Evolutionary conservation across 257 asterid species (phyloP).

Genomic region (Capsicum rhomboideum): DNA sequence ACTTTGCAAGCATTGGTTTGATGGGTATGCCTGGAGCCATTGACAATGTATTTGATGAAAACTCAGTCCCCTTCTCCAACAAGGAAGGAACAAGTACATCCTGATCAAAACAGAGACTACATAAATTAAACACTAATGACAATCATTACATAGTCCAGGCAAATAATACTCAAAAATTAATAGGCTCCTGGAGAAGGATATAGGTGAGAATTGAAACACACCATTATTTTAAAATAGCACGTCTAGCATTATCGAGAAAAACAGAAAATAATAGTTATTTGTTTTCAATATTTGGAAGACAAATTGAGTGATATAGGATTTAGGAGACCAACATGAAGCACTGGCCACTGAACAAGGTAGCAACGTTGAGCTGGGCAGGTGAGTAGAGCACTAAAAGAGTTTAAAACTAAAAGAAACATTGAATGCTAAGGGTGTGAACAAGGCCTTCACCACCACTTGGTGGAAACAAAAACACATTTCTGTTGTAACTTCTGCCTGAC

Average conservation of each 20-base stretch:
- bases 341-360: not conserved
- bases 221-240: not conserved
- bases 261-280: not conserved
- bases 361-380: not conserved
- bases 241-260: not conserved
- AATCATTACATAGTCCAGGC: not conserved
- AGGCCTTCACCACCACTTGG: not conserved
- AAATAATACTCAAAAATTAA: not conserved
- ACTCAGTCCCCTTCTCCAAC: constrained; percentile 65
- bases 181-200: not conserved
- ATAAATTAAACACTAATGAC: not conserved
- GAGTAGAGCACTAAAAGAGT: not conserved
- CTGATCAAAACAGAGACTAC: constrained; percentile 27
- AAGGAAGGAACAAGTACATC: constrained; percentile 67
- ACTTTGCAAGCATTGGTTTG: constrained; percentile 98
- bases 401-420: not conserved
- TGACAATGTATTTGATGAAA: constrained; percentile 58
- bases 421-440: not conserved
- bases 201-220: not conserved
- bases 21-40: constrained; percentile 91
- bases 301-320: not conserved
- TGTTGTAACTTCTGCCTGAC: not conserved
- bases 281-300: not conserved
- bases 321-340: not conserved
- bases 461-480: not conserved